Evolutionary conservation across 805 yeast species (phyloP), one percentile per base, ranked within the genome.

Genomic region (Hanseniaspora taiwanica): DNA sequence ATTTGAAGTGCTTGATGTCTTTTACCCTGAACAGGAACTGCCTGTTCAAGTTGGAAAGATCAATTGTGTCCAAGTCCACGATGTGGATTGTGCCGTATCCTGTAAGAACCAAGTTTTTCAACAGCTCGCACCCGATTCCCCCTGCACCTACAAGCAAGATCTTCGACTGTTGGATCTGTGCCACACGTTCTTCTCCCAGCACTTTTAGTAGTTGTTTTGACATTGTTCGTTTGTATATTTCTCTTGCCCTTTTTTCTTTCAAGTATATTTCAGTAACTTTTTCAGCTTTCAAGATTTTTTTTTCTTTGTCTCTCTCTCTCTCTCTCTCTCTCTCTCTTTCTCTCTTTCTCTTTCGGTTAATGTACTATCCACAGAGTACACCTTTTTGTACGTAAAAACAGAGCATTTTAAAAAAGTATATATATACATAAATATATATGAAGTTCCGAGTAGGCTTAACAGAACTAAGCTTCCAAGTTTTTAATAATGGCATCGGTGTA

Each of bases 31-130:
- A 91, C 40, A 91, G 63, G 53, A 91, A 91, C 58, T 91, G 99
- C 42, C 99, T 71, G 56, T 91, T 91, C 56, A 91, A 68, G 58
- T 91, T 91, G 41, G 94, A 81, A 24, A 91, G 64, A 47, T 94
- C 96, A 49, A 91, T 84, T 0, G 97, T 91, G 55, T 91, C 99
- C 42, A 91, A 67, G 61, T 91, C 99, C n/a, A 87, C 87, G 23
- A 87, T 71, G 54, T 85, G 94, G 42, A 87, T 78, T 52, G 83
- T 93, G 2, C 91, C 91, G 48, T 79, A 80, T 6, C 91, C 87
- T 57, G 82, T 67, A 46, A 85, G 60, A 4, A 83, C 74, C 38
- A 87, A 63, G 53, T 87, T 81, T 54, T 87, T 87, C 43, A 87
- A 64, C 35, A 87, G 63, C 57, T 87, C 97, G 56, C 95, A 87